Evolutionary conservation across 1,284 basidiomycete species (phyloP).

Genomic region (Ustilago tritici): DNA sequence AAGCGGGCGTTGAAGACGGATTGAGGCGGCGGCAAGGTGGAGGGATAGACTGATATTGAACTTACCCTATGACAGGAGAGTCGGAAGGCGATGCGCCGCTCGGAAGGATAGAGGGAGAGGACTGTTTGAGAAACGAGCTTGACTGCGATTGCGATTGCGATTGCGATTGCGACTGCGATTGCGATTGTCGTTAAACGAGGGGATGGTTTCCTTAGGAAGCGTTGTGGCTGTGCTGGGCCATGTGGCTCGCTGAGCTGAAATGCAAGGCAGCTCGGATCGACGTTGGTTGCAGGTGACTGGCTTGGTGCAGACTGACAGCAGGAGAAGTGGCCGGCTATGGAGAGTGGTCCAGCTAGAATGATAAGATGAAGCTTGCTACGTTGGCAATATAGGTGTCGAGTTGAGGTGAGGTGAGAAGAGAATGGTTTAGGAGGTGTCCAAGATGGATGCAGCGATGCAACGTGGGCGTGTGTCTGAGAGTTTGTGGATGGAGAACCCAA

Average conservation of each 20-base stretch:
- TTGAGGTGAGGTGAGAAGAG: neutral
- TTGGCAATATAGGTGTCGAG: neutral
- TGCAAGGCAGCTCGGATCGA: constrained; percentile 47
- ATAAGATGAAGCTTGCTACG: neutral
- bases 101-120: neutral
- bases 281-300: constrained; percentile 27
- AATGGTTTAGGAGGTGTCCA: constrained; percentile 18
- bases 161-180: constrained; percentile 7
- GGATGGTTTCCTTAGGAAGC: constrained; percentile 1
- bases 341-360: neutral
- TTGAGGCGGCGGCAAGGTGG: neutral
- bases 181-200: neutral
- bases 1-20: neutral
- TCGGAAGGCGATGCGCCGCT: constrained; percentile 13
- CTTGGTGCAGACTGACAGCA: constrained; percentile 9
- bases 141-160: constrained; percentile 1
- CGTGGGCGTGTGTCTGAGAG: neutral
- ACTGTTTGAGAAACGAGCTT: neutral
- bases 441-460: neutral
- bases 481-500: neutral
- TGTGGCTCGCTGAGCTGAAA: constrained; percentile 41
- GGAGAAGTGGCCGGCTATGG: neutral
- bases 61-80: constrained; percentile 9
- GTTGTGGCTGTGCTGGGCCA: constrained; percentile 44
- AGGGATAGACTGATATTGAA: neutral